A percentile compares a stretch with the other conserved stretches of the same genome.
These are phyloP conservation scores for Macaranga tanarius DNA, from an alignment of 441 rosid genomes.

Conservation along the genomic window DNA sequence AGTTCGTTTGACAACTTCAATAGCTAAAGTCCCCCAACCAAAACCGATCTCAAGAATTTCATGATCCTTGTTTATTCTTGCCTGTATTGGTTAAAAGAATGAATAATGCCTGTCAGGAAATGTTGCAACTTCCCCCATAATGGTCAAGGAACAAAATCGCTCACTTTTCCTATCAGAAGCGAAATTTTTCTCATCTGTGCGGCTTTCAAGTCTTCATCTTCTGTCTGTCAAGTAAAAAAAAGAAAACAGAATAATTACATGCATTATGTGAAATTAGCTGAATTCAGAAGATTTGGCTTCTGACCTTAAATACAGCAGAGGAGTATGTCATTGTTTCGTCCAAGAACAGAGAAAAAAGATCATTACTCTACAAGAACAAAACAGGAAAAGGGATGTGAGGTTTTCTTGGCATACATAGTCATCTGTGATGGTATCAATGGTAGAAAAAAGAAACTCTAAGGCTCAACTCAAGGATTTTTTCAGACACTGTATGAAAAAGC, in stretches of 20 bases:
- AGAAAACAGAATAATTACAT: not conserved
- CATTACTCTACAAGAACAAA: conserved; percentile 56
- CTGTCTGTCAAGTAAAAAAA: conserved; percentile 35
- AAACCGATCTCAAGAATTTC: conserved; percentile 87
- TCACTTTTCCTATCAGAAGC: conserved; percentile 69
- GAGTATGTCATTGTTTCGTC: conserved; percentile 95
- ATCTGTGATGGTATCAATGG: no score
- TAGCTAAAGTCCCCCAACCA: conserved; percentile 90
- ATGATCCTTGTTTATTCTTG: conserved; percentile 56
- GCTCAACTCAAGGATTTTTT: no score
- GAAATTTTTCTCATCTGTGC: conserved; percentile 77
- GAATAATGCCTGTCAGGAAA: not conserved
- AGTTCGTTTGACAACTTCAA: conserved; percentile 73
- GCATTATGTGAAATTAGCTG: not conserved
- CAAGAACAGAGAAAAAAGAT: conserved; percentile 74
- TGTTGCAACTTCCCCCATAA: not conserved
- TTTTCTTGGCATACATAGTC: not conserved
- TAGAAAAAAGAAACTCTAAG: no score
- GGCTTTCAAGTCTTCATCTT: conserved; percentile 55
- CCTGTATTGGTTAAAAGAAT: conserved; percentile 35
- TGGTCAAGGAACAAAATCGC: conserved; percentile 21
- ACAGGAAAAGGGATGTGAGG: not conserved
- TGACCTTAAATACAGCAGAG: conserved; percentile 77
- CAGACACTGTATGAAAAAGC: no score
- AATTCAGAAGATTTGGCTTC: not conserved